Evolutionary conservation across 371 early-diverging fungal genomes (phyloP).

Genomic region (Sporodiniella umbellata): DNA sequence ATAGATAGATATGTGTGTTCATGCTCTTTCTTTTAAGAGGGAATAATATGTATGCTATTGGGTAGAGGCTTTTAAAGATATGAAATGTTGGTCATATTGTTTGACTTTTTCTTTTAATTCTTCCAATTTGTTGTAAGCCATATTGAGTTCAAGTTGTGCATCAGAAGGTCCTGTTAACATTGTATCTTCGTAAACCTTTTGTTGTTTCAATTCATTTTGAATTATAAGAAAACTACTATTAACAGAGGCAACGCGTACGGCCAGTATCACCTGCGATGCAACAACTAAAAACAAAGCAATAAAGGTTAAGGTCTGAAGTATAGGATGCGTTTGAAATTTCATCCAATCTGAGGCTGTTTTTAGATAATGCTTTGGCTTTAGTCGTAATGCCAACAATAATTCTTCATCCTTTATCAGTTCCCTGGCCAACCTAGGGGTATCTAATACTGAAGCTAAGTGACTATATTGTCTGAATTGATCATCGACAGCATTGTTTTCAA

Average conservation of each 20-base stretch:
- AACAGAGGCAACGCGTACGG: constrained; percentile 11
- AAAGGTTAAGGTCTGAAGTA: constrained; percentile 1
- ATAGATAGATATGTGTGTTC: not conserved
- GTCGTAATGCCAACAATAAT: not conserved
- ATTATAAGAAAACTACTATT: constrained; percentile 3
- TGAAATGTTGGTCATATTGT: constrained; percentile 10
- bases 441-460: constrained; percentile 9
- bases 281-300: constrained; percentile 7
- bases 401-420: constrained; percentile 8
- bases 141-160: constrained; percentile 1
- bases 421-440: constrained; percentile 6
- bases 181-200: not conserved
- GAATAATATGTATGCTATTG: too few relatives aligned
- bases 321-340: not conserved
- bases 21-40: too few relatives aligned
- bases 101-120: constrained; percentile 7
- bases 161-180: constrained; percentile 2
- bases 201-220: not conserved
- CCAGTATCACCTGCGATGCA: constrained; percentile 15
- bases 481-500: constrained; percentile 25
- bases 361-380: not conserved
- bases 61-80: constrained; percentile 3
- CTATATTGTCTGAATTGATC: constrained; percentile 16
- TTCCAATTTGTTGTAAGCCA: constrained; percentile 8
- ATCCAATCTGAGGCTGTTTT: not conserved